A percentile compares a stretch with the other conserved stretches of the same genome.
These are phyloP conservation scores for Escovopsis sp. DNA, from an alignment of 2,329 filamentous ascomycete genomes.

Conservation along the genomic window DNA sequence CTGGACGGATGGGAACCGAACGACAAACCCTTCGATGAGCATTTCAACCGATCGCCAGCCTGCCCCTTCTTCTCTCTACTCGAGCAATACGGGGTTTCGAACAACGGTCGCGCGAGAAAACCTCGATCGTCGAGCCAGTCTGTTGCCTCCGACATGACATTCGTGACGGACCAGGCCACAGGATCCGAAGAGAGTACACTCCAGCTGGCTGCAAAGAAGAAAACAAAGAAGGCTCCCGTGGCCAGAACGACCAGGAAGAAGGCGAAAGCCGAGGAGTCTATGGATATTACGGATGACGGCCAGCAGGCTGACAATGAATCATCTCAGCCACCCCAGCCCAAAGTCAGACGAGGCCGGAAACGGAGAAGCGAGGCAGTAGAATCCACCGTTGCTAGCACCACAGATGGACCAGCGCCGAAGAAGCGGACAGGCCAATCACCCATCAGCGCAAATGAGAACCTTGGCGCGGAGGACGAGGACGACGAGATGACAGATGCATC, in stretches of 20 bases:
- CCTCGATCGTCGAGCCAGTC: conserved; percentile 47
- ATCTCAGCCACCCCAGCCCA: conserved; percentile 9
- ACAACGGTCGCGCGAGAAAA: conserved; percentile 43
- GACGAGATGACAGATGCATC: conserved; percentile 24
- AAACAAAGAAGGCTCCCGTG: conserved; percentile 39
- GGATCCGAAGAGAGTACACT: conserved; percentile 45
- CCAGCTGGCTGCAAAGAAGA: conserved; percentile 40
- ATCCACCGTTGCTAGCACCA: conserved; percentile 25
- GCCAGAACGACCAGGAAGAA: conserved; percentile 24
- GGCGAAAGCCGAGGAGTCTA: conserved; percentile 36
- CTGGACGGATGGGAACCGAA: conserved; percentile 90
- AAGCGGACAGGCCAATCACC: conserved; percentile 39
- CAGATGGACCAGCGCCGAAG: conserved; percentile 39
- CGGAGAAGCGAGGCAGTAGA: conserved; percentile 45
- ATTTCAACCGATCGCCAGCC: conserved; percentile 59
- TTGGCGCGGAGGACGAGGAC: conserved; percentile 21
- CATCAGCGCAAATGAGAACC: conserved; percentile 29
- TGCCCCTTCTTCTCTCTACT: conserved; percentile 72
- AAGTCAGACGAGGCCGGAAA: conserved; percentile 41
- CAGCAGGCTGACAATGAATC: conserved; percentile 5
- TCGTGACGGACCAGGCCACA: conserved; percentile 30
- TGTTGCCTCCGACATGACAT: conserved; percentile 31
- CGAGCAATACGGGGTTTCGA: conserved; percentile 34
- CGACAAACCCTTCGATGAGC: conserved; percentile 83
- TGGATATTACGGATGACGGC: conserved; percentile 26